Evolutionary conservation across 805 yeast species (phyloP).

Genomic region (Tetrapisispora namnaoensis): DNA sequence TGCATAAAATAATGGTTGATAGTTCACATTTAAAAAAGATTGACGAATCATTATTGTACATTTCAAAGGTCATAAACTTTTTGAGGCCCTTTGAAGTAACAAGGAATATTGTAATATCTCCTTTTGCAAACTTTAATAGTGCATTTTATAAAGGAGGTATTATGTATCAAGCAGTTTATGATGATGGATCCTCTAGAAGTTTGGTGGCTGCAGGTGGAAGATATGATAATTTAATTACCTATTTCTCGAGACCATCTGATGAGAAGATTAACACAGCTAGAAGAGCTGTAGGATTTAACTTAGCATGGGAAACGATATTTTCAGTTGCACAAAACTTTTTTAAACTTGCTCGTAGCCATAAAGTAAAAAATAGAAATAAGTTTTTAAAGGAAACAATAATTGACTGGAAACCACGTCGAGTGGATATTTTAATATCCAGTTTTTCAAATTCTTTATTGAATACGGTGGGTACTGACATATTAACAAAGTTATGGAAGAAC

Average conservation of each 20-base stretch:
- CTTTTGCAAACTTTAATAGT: slow-evolving; percentile 75
- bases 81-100: slow-evolving; percentile 51
- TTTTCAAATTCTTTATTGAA: slow-evolving; percentile 47
- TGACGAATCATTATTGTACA: slow-evolving; percentile 51
- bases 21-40: slow-evolving; percentile 53
- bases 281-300: slow-evolving; percentile 77
- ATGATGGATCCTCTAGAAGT: slow-evolving; percentile 40
- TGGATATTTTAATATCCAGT: slow-evolving; percentile 75
- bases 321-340: slow-evolving; percentile 41
- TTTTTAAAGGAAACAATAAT: slow-evolving; percentile 29
- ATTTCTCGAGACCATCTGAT: slow-evolving; percentile 50
- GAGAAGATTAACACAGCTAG: slow-evolving; percentile 27
- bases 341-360: slow-evolving; percentile 28
- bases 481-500: slow-evolving; percentile 61
- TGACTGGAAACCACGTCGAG: slow-evolving; percentile 51
- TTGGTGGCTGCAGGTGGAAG: slow-evolving; percentile 89
- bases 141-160: slow-evolving; percentile 70
- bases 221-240: slow-evolving; percentile 63
- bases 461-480: slow-evolving; percentile 52
- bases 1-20: slow-evolving; percentile 65
- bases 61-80: slow-evolving; percentile 47
- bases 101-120: slow-evolving; percentile 54
- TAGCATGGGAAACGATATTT: slow-evolving; percentile 63
- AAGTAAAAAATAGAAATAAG: slow-evolving; percentile 29
- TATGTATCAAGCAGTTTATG: slow-evolving; percentile 80